Evolutionary conservation across 2,329 filamentous ascomycete species (phyloP).

Genomic region (Fusarium chaquense): DNA sequence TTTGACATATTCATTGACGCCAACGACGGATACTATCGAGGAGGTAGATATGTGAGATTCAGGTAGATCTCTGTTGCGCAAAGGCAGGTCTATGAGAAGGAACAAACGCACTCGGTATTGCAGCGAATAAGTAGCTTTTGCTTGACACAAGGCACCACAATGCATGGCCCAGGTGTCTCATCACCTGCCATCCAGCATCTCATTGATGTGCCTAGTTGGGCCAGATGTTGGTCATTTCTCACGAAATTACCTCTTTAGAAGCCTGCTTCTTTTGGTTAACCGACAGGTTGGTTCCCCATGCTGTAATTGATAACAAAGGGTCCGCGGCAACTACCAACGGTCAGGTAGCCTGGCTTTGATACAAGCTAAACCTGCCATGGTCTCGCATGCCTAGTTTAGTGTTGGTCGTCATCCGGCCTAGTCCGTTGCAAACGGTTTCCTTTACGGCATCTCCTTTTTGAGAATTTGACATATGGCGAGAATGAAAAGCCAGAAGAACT

Average conservation of each 20-base stretch:
- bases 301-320: conserved; percentile 1
- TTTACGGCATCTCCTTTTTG: neutral
- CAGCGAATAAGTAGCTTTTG: neutral
- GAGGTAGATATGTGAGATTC: conserved; percentile 14
- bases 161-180: neutral
- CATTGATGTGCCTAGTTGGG: neutral
- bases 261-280: neutral
- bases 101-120: conserved; percentile 1
- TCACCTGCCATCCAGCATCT: neutral
- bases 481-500: neutral
- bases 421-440: neutral
- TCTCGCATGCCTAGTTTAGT: conserved; percentile 39
- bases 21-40: neutral
- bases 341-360: conserved; percentile 19
- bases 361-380: conserved; percentile 37
- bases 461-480: neutral
- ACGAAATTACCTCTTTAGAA: neutral
- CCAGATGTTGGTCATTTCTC: conserved; percentile 9
- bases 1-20: neutral
- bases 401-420: conserved; percentile 23
- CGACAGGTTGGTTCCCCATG: neutral
- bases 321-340: conserved; percentile 4
- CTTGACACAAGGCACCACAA: conserved; percentile 16
- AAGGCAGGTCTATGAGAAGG: conserved; percentile 6
- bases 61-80: conserved; percentile 13